Base-by-base conservation (phyloP, 768 basidiomycete genomes). In the Lactifluus hygrophoroides region DNA sequence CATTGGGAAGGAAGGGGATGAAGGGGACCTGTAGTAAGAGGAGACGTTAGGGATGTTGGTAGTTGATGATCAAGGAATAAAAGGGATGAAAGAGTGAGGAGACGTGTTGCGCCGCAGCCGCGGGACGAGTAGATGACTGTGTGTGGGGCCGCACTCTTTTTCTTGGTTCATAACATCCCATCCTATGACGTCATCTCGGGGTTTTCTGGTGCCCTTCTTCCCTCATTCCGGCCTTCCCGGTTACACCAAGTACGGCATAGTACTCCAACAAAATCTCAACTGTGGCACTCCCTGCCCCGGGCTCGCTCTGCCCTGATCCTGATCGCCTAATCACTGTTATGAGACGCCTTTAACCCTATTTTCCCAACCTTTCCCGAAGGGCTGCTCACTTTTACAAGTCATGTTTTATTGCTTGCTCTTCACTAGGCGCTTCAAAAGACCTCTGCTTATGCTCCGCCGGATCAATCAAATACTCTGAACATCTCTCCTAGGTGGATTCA, bases 41-140 rank as follows among this genome's bases (percentile, higher is more conserved):
- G 45, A 21, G 14, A 2, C 8, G 40, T 56, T 30, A 17, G 7
- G 19, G 55, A n/a, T 46, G 51, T n/a, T 52, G 55, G 28, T 50
- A 32, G 56, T 28, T 43, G 42, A 23, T 49, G 48, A 19, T 19
- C 4, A 34, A 45, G 25, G 21, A 38, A 16, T 38, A 34, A 51
- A 25, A 51, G 27, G 37, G 25, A 25, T 30, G 16, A 34, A 23
- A 42, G 27, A 40, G 21, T 14, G 46, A 30, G 38, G 30, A 9
- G 42, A 10, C 7, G 32, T 10, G 25, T n/a, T 56, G 53, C 13
- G 53, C 58, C 58, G 45, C 49, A 28, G 37, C 54, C 59, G 59
- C 54, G 59, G 58, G 44, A 49, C 34, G 48, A 50, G 47, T 55
- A 54, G 45, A 49, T 50, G 56, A 44, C 38, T 51, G 42, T 48